Conservation (phyloP, 768 basidiomycete species). For the Podaxis sp. region DNA sequence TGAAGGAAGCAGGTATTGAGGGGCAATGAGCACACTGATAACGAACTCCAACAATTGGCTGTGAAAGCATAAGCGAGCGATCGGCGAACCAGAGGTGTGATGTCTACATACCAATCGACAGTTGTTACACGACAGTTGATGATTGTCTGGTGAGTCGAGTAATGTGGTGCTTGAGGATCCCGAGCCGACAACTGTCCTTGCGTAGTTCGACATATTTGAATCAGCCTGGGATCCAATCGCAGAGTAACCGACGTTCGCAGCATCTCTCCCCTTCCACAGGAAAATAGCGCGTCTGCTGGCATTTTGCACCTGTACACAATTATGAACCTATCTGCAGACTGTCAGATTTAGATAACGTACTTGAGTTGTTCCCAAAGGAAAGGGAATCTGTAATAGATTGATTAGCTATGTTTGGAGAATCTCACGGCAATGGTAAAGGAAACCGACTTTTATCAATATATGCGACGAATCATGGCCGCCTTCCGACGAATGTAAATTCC, state of each 20-base stretch:
- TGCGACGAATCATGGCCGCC: slow-evolving; percentile 83
- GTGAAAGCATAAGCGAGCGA: neutral
- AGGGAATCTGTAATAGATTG: slow-evolving; percentile 65
- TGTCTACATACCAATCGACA: slow-evolving; percentile 50
- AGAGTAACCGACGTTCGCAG: slow-evolving; percentile 52
- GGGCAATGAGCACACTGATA: slow-evolving; percentile 93
- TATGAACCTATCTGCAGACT: neutral
- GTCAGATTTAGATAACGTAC: slow-evolving; percentile 32
- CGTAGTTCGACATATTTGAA: slow-evolving; percentile 62
- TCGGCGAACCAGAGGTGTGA: neutral
- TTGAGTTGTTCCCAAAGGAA: slow-evolving; percentile 71
- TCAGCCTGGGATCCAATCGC: slow-evolving; percentile 47
- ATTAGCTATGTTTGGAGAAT: neutral
- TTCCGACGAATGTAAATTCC: slow-evolving; percentile 73
- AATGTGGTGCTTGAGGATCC: slow-evolving; percentile 33
- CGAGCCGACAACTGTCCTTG: slow-evolving; percentile 64
- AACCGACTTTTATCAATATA: slow-evolving; percentile 85
- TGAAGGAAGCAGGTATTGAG: slow-evolving; percentile 68
- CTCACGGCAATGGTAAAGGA: neutral
- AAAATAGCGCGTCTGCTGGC: slow-evolving; percentile 73
- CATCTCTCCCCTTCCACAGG: slow-evolving; percentile 77
- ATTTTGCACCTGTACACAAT: slow-evolving; percentile 44
- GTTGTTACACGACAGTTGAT: slow-evolving; percentile 58
- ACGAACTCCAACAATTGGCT: slow-evolving; percentile 75
- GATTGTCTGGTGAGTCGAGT: slow-evolving; percentile 41